These are phyloP conservation scores for Ettlia oleoabundans DNA, from an alignment of 139 green algal species.

Conservation along the genomic window DNA sequence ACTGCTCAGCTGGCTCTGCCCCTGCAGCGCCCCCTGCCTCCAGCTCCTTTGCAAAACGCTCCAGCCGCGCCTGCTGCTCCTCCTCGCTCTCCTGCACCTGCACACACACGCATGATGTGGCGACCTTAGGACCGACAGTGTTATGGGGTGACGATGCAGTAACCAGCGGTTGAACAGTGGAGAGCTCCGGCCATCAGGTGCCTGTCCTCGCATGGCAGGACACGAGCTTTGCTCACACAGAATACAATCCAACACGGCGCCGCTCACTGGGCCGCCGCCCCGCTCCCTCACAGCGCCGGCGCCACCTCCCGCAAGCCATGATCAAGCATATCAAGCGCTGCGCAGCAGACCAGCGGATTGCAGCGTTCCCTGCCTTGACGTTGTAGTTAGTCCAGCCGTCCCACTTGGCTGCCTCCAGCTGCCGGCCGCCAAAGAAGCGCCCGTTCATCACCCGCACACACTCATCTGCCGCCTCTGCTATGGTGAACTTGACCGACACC, in stretches of 20 bases:
- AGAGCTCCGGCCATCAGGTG: too few species aligned
- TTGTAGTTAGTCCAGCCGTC: slow-evolving; percentile 89
- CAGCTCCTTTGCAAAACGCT: slow-evolving; percentile 77
- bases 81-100: slow-evolving; percentile 75
- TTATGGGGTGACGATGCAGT: too few species aligned
- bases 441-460: slow-evolving; percentile 90
- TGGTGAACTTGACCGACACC: slow-evolving; percentile 83
- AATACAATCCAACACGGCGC: too few species aligned
- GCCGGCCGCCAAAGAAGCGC: slow-evolving; percentile 86
- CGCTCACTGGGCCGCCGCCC: too few species aligned
- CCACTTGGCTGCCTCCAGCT: slow-evolving; percentile 81
- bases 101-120: not conserved
- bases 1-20: slow-evolving; percentile 28
- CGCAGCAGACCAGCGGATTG: too few species aligned
- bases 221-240: too few species aligned
- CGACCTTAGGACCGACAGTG: too few species aligned
- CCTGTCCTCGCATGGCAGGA: too few species aligned
- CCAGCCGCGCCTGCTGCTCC: slow-evolving; percentile 79
- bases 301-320: not conserved
- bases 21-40: slow-evolving; percentile 51
- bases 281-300: too few species aligned
- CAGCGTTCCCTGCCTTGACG: slow-evolving; percentile 38
- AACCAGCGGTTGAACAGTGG: too few species aligned
- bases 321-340: not conserved
- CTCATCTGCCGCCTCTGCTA: slow-evolving; percentile 66